A percentile compares a stretch with the other conserved stretches of the same genome.
Evolutionary conservation across 2,329 filamentous ascomycete species (phyloP).

Genomic region (Diaporthe batatas): DNA sequence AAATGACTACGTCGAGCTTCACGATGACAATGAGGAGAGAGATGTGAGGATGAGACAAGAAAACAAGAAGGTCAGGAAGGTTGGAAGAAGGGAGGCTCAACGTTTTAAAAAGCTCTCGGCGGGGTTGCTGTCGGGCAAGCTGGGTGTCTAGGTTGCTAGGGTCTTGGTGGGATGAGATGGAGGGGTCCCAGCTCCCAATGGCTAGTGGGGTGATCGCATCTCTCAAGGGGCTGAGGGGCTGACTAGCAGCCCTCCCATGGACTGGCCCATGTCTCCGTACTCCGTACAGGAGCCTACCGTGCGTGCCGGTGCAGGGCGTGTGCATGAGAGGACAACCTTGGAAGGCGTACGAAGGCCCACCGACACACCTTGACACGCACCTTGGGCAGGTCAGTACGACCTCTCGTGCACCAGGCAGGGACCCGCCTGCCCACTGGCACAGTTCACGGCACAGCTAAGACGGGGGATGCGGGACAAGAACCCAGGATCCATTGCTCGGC

Average conservation of each 20-base stretch:
- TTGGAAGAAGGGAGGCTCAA: constrained; percentile 34
- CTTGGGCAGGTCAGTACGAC: constrained; percentile 13
- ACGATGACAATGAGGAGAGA: constrained; percentile 35
- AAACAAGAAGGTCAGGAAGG: constrained; percentile 21
- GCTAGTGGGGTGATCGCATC: constrained; percentile 32
- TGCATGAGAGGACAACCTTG: constrained; percentile 28
- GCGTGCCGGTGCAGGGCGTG: constrained; percentile 13
- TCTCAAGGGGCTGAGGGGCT: constrained; percentile 13
- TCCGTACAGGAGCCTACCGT: constrained; percentile 14
- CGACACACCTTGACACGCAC: not conserved
- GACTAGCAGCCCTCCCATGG: not conserved
- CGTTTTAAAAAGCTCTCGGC: constrained; percentile 42
- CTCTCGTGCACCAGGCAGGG: constrained; percentile 22
- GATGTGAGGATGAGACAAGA: constrained; percentile 26
- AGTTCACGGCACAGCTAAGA: constrained; percentile 25
- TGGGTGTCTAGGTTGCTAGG: constrained; percentile 23
- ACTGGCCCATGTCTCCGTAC: not conserved
- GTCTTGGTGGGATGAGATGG: constrained; percentile 40
- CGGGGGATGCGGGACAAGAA: constrained; percentile 1
- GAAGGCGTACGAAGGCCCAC: constrained; percentile 20
- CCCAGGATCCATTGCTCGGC: not conserved
- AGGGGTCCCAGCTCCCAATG: constrained; percentile 35
- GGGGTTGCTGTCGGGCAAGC: constrained; percentile 32
- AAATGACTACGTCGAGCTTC: constrained; percentile 34
- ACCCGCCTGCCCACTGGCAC: constrained; percentile 28